Percentiles rank a stretch among this genome's conserved stretches.
Evolutionary conservation across 2,329 filamentous ascomycete genomes (phyloP).

Genomic region (Phaeoacremonium minimum): DNA sequence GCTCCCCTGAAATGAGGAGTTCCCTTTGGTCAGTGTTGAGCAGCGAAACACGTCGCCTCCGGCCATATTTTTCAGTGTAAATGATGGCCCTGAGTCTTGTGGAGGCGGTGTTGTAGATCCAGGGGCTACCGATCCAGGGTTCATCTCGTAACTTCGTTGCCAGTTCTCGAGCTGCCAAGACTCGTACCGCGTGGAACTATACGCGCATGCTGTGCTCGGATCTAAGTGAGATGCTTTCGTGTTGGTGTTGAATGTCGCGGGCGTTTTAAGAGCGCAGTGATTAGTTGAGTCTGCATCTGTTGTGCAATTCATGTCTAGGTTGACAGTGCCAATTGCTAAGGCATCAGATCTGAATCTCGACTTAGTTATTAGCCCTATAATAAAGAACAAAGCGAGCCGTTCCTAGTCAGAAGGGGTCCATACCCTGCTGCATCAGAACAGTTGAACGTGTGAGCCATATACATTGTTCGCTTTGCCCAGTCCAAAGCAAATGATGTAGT

Average conservation of each 20-base stretch:
- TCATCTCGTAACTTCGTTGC: constrained; percentile 19
- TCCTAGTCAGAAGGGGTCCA: no score
- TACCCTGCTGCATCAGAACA: constrained; percentile 23
- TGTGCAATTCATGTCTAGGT: constrained; percentile 22
- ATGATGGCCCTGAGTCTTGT: constrained; percentile 23
- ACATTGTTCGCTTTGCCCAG: constrained; percentile 25
- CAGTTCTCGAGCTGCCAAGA: constrained; percentile 27
- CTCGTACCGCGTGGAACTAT: constrained; percentile 18
- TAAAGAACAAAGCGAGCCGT: not conserved
- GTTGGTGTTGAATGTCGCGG: constrained; percentile 15
- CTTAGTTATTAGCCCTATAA: not conserved
- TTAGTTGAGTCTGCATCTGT: constrained; percentile 11
- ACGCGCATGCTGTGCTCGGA: constrained; percentile 14
- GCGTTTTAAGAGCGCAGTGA: constrained; percentile 16
- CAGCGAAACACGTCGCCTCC: constrained; percentile 20
- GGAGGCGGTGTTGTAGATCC: constrained; percentile 6
- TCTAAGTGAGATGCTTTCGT: constrained; percentile 5
- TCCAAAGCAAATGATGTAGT: constrained; percentile 26
- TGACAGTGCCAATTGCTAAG: constrained; percentile 21
- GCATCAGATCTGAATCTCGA: constrained; percentile 16
- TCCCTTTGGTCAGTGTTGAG: constrained; percentile 11
- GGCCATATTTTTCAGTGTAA: constrained; percentile 20
- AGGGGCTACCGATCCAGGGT: constrained; percentile 14
- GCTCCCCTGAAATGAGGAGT: constrained; percentile 16
- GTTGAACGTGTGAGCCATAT: constrained; percentile 25